Evolutionary conservation across 495 filamentous ascomycete genomes (phyloP).

Genomic region (Hypoxylon perforatum): DNA sequence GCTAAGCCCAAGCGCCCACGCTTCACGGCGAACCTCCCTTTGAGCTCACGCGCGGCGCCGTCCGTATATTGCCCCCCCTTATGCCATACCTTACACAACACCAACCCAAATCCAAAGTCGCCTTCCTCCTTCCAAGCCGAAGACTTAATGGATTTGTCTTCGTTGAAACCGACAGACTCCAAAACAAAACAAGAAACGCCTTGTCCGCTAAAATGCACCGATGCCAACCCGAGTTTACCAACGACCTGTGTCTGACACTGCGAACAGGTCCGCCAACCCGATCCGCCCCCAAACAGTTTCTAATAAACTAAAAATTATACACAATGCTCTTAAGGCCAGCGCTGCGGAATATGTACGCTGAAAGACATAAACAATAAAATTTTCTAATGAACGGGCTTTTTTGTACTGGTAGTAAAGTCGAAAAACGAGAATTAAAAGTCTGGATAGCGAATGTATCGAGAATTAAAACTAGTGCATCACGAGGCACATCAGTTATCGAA

Average conservation of each 20-base stretch:
- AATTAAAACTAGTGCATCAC: conserved; percentile 26
- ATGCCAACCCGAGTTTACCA: conserved; percentile 29
- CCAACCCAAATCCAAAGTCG: conserved; percentile 34
- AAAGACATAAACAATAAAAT: conserved; percentile 21
- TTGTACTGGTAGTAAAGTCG: conserved; percentile 11
- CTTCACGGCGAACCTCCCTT: conserved; percentile 13
- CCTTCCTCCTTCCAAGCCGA: conserved; percentile 11
- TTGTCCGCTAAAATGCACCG: conserved; percentile 34
- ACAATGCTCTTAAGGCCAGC: conserved; percentile 33
- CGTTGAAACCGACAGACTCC: conserved; percentile 16
- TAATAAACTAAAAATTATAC: conserved; percentile 47
- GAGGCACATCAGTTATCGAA: not conserved
- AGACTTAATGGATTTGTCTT: conserved; percentile 13
- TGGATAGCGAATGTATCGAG: conserved; percentile 7
- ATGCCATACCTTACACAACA: conserved; percentile 7
- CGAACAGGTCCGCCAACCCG: conserved; percentile 24
- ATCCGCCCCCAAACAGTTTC: conserved; percentile 20
- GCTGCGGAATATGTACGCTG: conserved; percentile 43
- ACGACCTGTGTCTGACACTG: not conserved
- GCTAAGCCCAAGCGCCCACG: conserved; percentile 16
- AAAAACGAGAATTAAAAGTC: conserved; percentile 28
- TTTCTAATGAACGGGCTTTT: conserved; percentile 29
- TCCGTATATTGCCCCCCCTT: conserved; percentile 21
- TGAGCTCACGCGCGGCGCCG: conserved; percentile 12
- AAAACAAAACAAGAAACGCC: conserved; percentile 25